Conservation (phyloP, 306 rosid species). For the Dicorynia guianensis region DNA sequence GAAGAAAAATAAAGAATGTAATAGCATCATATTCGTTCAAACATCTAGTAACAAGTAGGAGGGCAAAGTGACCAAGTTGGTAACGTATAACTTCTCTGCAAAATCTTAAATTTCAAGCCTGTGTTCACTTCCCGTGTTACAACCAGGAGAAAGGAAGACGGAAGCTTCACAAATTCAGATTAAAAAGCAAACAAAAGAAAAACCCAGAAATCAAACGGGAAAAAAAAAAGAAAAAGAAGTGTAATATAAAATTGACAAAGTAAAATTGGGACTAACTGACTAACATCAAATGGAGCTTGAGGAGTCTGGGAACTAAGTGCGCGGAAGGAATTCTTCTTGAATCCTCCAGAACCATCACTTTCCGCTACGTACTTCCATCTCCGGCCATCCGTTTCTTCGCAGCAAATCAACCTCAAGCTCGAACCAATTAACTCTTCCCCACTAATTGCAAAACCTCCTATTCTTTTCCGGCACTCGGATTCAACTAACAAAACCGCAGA, state of each 20-base stretch:
- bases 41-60: too few species aligned
- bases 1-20: too few species aligned
- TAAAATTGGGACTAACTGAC: neutral
- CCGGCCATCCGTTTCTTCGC: conserved; percentile 89
- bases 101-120: too few species aligned
- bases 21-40: too few species aligned
- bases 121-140: too few species aligned
- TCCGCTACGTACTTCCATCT: conserved; percentile 89
- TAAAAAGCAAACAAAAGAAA: neutral
- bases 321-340: conserved; percentile 73
- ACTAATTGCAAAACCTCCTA: conserved; percentile 29
- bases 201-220: neutral
- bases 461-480: conserved; percentile 38
- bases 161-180: neutral
- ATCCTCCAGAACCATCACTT: conserved; percentile 51
- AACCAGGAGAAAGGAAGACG: too few species aligned
- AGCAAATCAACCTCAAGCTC: conserved; percentile 69
- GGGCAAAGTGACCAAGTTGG: too few species aligned
- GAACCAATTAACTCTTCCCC: conserved; percentile 52
- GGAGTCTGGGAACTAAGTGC: conserved; percentile 73
- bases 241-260: too few species aligned
- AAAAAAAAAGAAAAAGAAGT: neutral
- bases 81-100: too few species aligned
- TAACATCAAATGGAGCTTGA: conserved; percentile 71
- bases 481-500: neutral